A percentile compares a stretch with the other conserved stretches of the same genome.
phyloP scores from a whole-genome alignment of 108 stramenopile species.

The Aurantiochytrium sp. region DNA sequence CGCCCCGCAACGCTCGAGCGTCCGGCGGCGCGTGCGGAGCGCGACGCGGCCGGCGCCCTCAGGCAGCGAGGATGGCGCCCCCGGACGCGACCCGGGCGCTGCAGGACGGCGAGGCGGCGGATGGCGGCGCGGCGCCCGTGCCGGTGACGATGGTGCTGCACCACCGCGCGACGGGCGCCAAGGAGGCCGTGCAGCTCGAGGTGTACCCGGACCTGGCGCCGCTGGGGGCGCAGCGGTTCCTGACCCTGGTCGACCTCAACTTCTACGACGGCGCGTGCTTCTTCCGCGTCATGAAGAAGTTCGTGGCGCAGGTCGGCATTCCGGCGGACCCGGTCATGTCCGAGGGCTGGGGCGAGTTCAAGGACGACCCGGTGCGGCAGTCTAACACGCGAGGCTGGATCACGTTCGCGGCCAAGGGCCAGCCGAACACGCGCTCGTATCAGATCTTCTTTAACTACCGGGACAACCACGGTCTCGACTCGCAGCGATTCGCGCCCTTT shows the following conservation, averaged over 20 bases:
- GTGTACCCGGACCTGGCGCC: not conserved
- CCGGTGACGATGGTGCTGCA: not conserved
- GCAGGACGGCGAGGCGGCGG: not conserved
- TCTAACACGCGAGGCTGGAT: slow-evolving; percentile 24
- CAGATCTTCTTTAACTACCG: slow-evolving; percentile 37
- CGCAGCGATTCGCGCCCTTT: slow-evolving; percentile 32
- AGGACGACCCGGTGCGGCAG: slow-evolving; percentile 17
- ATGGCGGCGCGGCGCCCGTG: not conserved
- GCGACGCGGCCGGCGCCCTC: no score
- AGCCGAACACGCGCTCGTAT: slow-evolving; percentile 23
- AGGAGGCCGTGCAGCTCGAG: slow-evolving; percentile 1
- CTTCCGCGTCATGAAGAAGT: slow-evolving; percentile 34
- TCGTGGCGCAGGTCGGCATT: slow-evolving; percentile 29
- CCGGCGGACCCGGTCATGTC: not conserved
- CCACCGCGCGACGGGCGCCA: not conserved
- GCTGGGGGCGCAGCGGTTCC: slow-evolving; percentile 30
- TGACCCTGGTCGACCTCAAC: not conserved
- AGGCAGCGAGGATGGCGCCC: no score
- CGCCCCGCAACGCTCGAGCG: no score
- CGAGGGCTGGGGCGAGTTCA: not conserved
- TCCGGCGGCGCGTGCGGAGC: no score
- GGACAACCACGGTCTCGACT: slow-evolving; percentile 27
- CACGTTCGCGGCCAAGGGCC: slow-evolving; percentile 10
- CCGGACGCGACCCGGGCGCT: no score
- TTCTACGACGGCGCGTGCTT: slow-evolving; percentile 40